Evolutionary conservation across 2,329 filamentous ascomycete species (phyloP).

Genomic region (Emydomyces testavorans): DNA sequence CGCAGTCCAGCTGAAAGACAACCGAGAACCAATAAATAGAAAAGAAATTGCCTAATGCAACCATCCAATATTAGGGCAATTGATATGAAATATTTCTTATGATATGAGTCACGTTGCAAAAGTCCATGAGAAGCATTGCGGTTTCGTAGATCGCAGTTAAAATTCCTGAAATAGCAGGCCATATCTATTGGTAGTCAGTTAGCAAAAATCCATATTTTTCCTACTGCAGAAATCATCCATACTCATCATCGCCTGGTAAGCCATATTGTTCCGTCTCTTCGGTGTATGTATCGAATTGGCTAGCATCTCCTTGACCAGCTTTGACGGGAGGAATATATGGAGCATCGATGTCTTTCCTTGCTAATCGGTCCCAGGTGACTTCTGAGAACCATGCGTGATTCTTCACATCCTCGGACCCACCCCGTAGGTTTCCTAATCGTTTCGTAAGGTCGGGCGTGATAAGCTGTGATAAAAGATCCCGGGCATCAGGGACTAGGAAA

Average conservation of each 20-base stretch:
- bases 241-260: slow-evolving; percentile 68
- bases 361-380: slow-evolving; percentile 91
- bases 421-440: slow-evolving; percentile 84
- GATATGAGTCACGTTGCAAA: not conserved
- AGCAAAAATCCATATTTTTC: not conserved
- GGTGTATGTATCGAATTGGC: slow-evolving; percentile 95
- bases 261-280: slow-evolving; percentile 95
- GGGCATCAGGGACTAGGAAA: slow-evolving; percentile 88
- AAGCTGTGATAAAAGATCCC: slow-evolving; percentile 80
- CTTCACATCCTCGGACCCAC: slow-evolving; percentile 84
- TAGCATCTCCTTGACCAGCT: slow-evolving; percentile 85
- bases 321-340: slow-evolving; percentile 94
- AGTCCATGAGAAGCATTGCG: not conserved
- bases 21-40: slow-evolving; percentile 4
- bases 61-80: not conserved
- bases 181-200: slow-evolving; percentile 40
- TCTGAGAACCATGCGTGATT: slow-evolving; percentile 93
- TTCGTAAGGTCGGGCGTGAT: slow-evolving; percentile 95
- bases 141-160: slow-evolving; percentile 31
- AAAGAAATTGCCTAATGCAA: not conserved
- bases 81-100: not conserved
- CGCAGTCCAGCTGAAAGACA: slow-evolving; percentile 9
- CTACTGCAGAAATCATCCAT: slow-evolving; percentile 37
- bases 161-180: slow-evolving; percentile 68
- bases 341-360: slow-evolving; percentile 93